A percentile compares a stretch with the other conserved stretches of the same genome.
Conservation (phyloP, 1,139 yeast species). For the Pichia sp. region DNA sequence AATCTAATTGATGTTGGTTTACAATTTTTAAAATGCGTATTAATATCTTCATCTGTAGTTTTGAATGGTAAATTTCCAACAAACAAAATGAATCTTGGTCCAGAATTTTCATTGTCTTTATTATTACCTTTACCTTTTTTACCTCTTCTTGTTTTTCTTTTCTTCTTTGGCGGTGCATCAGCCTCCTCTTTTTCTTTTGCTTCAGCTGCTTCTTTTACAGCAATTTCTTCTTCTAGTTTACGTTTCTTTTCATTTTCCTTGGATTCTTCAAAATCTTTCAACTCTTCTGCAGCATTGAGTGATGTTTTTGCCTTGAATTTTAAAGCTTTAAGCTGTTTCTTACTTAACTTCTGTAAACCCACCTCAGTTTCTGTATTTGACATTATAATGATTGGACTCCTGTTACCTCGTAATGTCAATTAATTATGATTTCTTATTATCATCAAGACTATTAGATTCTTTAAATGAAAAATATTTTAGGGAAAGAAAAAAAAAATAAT, state of each 20-base stretch:
- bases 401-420: too few species aligned
- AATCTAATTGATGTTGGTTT: slow-evolving; percentile 71
- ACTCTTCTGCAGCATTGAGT: slow-evolving; percentile 33
- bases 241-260: slow-evolving; percentile 25
- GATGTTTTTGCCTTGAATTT: slow-evolving; percentile 55
- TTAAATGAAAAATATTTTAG: too few species aligned
- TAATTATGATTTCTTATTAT: too few species aligned
- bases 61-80: slow-evolving; percentile 90
- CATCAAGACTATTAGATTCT: too few species aligned
- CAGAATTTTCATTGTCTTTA: slow-evolving; percentile 30
- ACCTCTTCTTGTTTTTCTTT: slow-evolving; percentile 73
- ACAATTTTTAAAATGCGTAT: slow-evolving; percentile 68
- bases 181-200: slow-evolving; percentile 15
- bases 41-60: slow-evolving; percentile 53
- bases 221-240: slow-evolving; percentile 24
- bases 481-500: not conserved
- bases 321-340: slow-evolving; percentile 73
- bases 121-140: slow-evolving; percentile 51
- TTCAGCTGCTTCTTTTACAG: slow-evolving; percentile 5
- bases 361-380: slow-evolving; percentile 8
- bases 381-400: not conserved
- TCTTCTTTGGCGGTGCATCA: slow-evolving; percentile 38
- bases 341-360: slow-evolving; percentile 47
- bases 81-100: slow-evolving; percentile 74
- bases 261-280: slow-evolving; percentile 27